Conservation (phyloP, 2,329 filamentous ascomycete species). For the Apiospora koreana region DNA sequence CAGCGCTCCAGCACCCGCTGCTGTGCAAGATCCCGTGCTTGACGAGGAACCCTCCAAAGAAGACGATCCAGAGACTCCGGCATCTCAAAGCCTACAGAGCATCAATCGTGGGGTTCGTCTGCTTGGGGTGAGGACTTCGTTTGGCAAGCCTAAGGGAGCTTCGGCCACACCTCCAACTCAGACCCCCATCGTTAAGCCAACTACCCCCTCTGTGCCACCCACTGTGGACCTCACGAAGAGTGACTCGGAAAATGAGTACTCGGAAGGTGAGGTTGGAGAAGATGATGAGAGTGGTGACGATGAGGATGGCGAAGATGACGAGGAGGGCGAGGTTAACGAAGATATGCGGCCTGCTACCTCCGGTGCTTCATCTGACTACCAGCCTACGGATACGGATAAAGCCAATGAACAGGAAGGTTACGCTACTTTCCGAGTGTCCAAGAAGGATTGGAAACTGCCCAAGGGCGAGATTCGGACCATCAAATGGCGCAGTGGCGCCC, state of each 20-base stretch:
- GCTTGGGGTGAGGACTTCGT: constrained; percentile 28
- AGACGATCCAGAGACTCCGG: background rate
- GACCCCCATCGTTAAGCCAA: background rate
- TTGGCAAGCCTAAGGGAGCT: constrained; percentile 17
- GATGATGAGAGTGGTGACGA: constrained; percentile 11
- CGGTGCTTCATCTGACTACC: background rate
- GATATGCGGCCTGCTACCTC: background rate
- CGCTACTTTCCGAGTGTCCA: background rate
- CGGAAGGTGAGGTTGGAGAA: constrained; percentile 9
- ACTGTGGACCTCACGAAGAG: constrained; percentile 35
- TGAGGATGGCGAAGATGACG: background rate
- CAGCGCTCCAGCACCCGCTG: background rate
- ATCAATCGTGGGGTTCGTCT: constrained; percentile 30
- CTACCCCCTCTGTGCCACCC: background rate
- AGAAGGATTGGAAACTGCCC: constrained; percentile 6
- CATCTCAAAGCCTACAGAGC: constrained; percentile 16
- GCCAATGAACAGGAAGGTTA: background rate
- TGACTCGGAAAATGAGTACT: constrained; percentile 12
- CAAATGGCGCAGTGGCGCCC: background rate
- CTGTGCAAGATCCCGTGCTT: constrained; percentile 2
- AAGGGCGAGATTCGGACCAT: background rate
- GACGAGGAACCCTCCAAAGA: background rate
- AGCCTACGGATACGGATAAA: background rate
- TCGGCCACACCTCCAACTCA: background rate
- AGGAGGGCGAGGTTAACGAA: background rate